Conservation (phyloP, 441 rosid species). For the Gossypium gossypioides region DNA sequence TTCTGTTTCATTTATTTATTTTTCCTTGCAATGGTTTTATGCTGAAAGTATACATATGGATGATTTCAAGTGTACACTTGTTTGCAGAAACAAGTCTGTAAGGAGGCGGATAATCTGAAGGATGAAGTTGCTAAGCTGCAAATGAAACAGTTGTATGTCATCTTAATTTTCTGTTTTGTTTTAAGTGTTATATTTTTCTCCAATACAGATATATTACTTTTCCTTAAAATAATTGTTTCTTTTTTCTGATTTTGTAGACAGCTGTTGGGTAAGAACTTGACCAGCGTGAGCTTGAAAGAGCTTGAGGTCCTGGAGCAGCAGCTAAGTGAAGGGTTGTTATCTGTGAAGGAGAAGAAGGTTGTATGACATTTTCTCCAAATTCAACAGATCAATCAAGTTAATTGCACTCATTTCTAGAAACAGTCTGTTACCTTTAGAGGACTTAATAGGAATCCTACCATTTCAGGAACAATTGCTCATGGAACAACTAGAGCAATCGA, state of each 20-base stretch:
- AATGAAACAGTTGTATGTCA: conserved; percentile 54
- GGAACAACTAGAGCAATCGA: conserved; percentile 71
- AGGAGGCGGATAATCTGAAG: conserved; percentile 49
- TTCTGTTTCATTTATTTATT: neutral
- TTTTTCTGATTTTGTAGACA: conserved; percentile 31
- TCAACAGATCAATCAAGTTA: neutral
- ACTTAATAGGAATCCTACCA: conserved; percentile 13
- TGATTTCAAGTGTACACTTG: conserved; percentile 8
- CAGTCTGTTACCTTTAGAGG: neutral
- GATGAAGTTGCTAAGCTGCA: conserved; percentile 63
- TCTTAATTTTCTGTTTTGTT: conserved; percentile 9
- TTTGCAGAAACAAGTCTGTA: conserved; percentile 36
- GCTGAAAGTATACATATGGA: neutral
- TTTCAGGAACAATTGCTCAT: conserved; percentile 62
- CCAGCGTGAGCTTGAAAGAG: conserved; percentile 53
- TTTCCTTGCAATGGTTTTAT: neutral
- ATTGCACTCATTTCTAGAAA: neutral
- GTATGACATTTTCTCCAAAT: conserved; percentile 4
- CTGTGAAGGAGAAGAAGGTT: conserved; percentile 77
- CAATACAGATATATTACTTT: conserved; percentile 5
- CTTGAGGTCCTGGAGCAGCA: conserved; percentile 68
- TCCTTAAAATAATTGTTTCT: conserved; percentile 5
- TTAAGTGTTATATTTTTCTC: neutral
- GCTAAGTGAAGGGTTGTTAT: conserved; percentile 43
- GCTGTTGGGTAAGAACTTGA: conserved; percentile 61